Evolutionary conservation across 2,329 filamentous ascomycete species (phyloP), one percentile per base, ranked within the genome.

Genomic region (Aureobasidium sp.): DNA sequence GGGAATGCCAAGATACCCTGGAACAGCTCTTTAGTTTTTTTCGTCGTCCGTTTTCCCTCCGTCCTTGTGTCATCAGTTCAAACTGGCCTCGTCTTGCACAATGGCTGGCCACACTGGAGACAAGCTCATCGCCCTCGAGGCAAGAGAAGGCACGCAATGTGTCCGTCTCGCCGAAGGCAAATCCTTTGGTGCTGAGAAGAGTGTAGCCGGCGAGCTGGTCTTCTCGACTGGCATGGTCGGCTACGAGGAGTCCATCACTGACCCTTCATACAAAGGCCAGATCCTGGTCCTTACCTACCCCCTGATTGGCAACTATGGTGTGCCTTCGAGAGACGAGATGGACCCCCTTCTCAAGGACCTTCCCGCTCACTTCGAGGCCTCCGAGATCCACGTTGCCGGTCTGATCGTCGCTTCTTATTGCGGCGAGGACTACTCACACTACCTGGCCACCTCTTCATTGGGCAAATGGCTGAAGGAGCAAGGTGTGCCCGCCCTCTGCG

Each of bases 151-250:
- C 71, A 83, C 85, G 55, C 81, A 62, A 25, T 56, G 57, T 55
- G 58, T 68, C 51, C 66, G 67, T 55, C 64, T 89, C 67, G 95
- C 90, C 78, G 88, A 94, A 69, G 93, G 93, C 63, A 90, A 88
- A 77, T 95, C 90, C 79, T 98, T 98, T 69, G 93, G 93, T 72
- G 90, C 91, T 59, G 79, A 88, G 66, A 95, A 90, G 80, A 95
- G 88, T 75, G 83, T 94, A 66, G 87, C 91, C 61, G 93, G 93
- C 70, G 93, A 98, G 78, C 79, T 98, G 69, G 93, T 98, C 73
- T 98, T 98, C 77, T 91, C 97, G 79, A 98, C 93, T 55, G 93
- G 93, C 72, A 95, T 97, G 90, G 93, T 97, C 63, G 93, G 93
- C 66, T 98, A 98, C 70, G 90, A 93, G 37, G 93, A 98, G 77